Evolutionary conservation across 2,329 filamentous ascomycete species (phyloP), one percentile per base, ranked within the genome.

Genomic region (Fusarium sp.): DNA sequence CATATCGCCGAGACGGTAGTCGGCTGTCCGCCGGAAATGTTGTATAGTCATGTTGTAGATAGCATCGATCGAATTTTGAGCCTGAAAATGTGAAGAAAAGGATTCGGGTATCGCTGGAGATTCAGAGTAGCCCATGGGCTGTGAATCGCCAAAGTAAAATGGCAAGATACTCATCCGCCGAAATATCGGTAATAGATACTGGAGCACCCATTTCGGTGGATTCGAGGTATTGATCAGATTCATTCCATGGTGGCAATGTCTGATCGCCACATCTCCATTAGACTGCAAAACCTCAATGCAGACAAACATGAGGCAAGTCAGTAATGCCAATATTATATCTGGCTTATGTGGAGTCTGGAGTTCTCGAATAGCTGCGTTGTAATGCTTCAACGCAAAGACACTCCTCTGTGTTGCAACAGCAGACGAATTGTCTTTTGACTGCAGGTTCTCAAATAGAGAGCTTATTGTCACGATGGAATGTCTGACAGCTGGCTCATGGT

Each of bases 381-480:
- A 69, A 45, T 69, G 64, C 22, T 63, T 69, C n/a, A 69, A 10
- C 6, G 64, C 66, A 55, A 63, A 36, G 18, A 69, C 38, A 1
- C 47, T 63, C 12, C 65, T 45, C 32, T 63, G 48, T 0, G 24
- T 22, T 2, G 32, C 35, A 5, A 35, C 9, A 10, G 13, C 18
- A 8, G 57, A 69, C 1, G 48, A 38, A 6, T 5, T 30, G 22
- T 63, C 64, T 2, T 36, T 59, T 14, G 38, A 35, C 12, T 35
- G 66, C 5, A 53, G 50, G 2, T 51, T 69, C 12, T 69, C 66
- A 22, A 69, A 69, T 1, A 69, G 18, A 13, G 66, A 69, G 5
- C 66, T 69, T 4, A 69, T 69, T 1, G 64, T 69, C 57, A 69
- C 36, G 32, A 75, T 45, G 39, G 72, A 70, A 11, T 75, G 69